Evolutionary conservation across 495 filamentous ascomycete genomes (phyloP), one percentile per base, ranked within the genome.

Genomic region (Aspergillus homomorphus): DNA sequence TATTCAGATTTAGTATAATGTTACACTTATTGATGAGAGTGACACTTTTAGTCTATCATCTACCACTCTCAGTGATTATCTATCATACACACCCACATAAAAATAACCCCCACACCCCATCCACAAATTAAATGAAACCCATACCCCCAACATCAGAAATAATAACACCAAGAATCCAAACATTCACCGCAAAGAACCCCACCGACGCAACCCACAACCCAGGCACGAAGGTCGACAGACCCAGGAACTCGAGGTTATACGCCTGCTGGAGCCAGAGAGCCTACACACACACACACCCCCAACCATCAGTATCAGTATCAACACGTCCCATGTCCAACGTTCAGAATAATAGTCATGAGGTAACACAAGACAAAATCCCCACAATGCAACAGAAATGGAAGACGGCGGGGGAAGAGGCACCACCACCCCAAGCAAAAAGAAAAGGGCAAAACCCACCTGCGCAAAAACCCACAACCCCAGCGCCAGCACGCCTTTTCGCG

Each of bases 191-290:
- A 60, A 97, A 98, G 69, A 98, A 98, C 1, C 76, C 74, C 21
- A 96, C 65, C 2, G 87, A 85, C 0, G 89, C 79, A 0, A 83
- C 57, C 82, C 90, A 97, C 2, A 98, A 71, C 0, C 91, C 90
- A 0, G 93, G 91, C 2, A 94, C 70, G 60, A 96, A 98, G 0
- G 85, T 90, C 57, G 90, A 91, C n/a, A 76, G 62, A 0, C 94
- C 94, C 1, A 94, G 73, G 68, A 98, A 96, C 68, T 98, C 94
- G 1, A 98, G 83, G 56, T 84, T 75, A 63, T 87, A 98, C 3
- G 84, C 94, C 74, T 96, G 91, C 59, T 92, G 89, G 15, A 98
- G 80, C 94, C 94, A 98, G 53, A 83, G 60, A 0, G 78, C 92
- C 81, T 95, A 44, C 16, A 18, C 10, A n/a, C n/a, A n/a, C n/a